phyloP scores from a whole-genome alignment of 495 filamentous ascomycete species.

The Aspergillus sclerotioniger region DNA sequence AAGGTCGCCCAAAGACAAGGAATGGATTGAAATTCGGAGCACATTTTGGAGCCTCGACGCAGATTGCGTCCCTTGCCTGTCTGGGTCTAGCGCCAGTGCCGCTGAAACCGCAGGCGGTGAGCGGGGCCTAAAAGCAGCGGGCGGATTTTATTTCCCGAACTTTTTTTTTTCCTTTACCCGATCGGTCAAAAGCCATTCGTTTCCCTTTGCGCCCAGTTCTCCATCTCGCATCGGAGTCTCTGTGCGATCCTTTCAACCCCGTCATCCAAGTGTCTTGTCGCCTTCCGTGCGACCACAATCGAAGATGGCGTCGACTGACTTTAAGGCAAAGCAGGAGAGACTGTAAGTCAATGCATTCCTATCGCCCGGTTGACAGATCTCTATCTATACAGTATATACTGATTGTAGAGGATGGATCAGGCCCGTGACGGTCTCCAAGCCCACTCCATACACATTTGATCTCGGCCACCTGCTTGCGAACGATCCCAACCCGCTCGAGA shows the following conservation, averaged over 20 bases:
- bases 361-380: not conserved
- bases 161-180: slow-evolving; percentile 25
- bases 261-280: not conserved
- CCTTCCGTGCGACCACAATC: slow-evolving; percentile 13
- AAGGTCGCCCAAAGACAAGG: slow-evolving; percentile 18
- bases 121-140: slow-evolving; percentile 17
- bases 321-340: slow-evolving; percentile 38
- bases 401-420: slow-evolving; percentile 25
- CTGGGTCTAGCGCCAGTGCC: slow-evolving; percentile 25
- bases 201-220: not conserved
- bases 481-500: slow-evolving; percentile 76
- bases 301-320: slow-evolving; percentile 30
- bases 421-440: slow-evolving; percentile 69
- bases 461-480: slow-evolving; percentile 78
- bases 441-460: slow-evolving; percentile 89
- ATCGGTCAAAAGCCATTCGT: slow-evolving; percentile 7
- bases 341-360: slow-evolving; percentile 31
- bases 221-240: not conserved
- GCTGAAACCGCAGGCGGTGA: slow-evolving; percentile 18
- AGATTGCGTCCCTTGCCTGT: slow-evolving; percentile 22
- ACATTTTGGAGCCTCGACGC: slow-evolving; percentile 33
- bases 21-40: slow-evolving; percentile 20
- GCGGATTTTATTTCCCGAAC: slow-evolving; percentile 24
- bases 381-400: slow-evolving; percentile 5
- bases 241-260: not conserved